Evolutionary conservation across 2,329 filamentous ascomycete species (phyloP), one percentile per base, ranked within the genome.

Genomic region (Huntiella savannae): DNA sequence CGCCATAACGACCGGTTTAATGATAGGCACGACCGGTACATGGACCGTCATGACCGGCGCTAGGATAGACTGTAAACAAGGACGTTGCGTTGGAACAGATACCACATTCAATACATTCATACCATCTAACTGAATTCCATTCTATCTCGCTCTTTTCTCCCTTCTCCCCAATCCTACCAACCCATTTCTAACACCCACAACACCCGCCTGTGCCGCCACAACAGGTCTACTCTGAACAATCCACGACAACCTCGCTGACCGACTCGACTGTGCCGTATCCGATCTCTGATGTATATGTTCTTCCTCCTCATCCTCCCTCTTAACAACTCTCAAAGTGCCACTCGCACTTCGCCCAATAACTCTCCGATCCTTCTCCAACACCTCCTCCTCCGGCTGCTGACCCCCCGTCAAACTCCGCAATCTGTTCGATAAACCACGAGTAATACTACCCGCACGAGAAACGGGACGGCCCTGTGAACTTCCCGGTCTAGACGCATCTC

Each of bases 301-400:
- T 6, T 44, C 16, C 22, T 44, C 28, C 28, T 32, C 19, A 11
- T 33, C 35, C 12, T 40, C 43, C 46, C 70, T 66, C 51, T 64
- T 65, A 58, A 78, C 69, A 1, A 79, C 73, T 10, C 72, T 64
- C 44, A 79, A 57, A 50, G 70, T 77, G 1, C 75, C 75, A 52
- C 73, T 77, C 4, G 69, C 63, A 5, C 71, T 75, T 43, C 73
- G 67, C 40, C 66, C 65, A 50, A 79, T 75, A 2, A 69, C 77
- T 19, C 73, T 66, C 3, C 73, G 68, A 36, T 77, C 69, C 1
- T 65, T 61, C 3, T 59, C 59, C 28, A 8, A 28, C 40, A 36
- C 12, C 11, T 41, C 40, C 5, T 32, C 40, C 40, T 32, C 22
- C 22, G 22, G 22, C 22, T 28, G 22, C 8, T 28, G 22, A 28